Base-by-base conservation (phyloP, 2,329 filamentous ascomycete genomes). In the Botrytis cinerea region DNA sequence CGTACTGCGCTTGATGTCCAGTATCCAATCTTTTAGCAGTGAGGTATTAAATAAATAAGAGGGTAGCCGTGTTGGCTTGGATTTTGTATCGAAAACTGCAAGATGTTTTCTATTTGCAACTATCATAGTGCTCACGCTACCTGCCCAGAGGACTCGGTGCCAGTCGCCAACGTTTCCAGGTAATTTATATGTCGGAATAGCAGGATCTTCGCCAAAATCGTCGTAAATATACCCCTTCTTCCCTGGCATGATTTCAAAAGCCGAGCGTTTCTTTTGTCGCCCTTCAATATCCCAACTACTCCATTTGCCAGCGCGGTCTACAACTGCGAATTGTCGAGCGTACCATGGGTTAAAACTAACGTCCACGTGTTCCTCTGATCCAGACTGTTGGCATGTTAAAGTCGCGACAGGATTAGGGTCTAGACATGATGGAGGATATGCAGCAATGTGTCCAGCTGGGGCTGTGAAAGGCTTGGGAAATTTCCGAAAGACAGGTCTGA, bases 291-390 rank as follows among this genome's bases (percentile, higher is more conserved):
- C 86, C 89, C 91, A 93, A 6, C 93, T 81, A 61, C 84, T 89
- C 92, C 92, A 95, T 73, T 83, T 84, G 1, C 91, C 92, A 48
- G 83, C 83, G 70, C 88, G 84, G 77, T 94, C 91, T 28, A 94
- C 84, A 40, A 94, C 84, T 25, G 86, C 90, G 70, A 94, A 82
- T 77, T 92, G 90, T 1, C 88, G 86, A 25, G 84, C 82, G 73
- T 85, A 88, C 80, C 83, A 87, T 0, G 91, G 88, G 75, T 90
- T 91, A 80, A 94, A 92, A 0, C 87, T 82, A 4, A 92, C 84
- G 81, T 94, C 90, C 0, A 86, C 85, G 77, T 93, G 90, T 0
- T 84, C 79, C 45, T 81, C 83, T 1, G 86, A 87, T 2, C 87
- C 89, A 0, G 88, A 90, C 45, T 86, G 81, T 3, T 84, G 80